These are phyloP conservation scores for Huntiella abstrusa DNA, from an alignment of 2,329 filamentous ascomycete genomes.

Conservation along the genomic window DNA sequence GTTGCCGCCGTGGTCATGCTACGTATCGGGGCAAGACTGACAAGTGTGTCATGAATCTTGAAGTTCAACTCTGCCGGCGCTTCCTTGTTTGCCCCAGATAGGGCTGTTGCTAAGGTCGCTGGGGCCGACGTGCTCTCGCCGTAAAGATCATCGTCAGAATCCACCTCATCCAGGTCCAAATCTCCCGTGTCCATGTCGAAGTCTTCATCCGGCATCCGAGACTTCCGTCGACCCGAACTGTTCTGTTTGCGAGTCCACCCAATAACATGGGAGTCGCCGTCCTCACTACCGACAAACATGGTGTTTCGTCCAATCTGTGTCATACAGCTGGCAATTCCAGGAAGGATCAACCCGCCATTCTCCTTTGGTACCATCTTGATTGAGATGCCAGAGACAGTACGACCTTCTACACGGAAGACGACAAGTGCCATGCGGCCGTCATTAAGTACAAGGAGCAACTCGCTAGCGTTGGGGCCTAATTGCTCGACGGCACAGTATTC, in stretches of 20 bases:
- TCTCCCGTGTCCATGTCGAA: conserved; percentile 25
- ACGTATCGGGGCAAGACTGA: conserved; percentile 63
- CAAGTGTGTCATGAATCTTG: conserved; percentile 54
- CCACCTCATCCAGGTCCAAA: conserved; percentile 33
- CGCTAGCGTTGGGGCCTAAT: conserved; percentile 56
- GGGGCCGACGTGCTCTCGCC: conserved; percentile 21
- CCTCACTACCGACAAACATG: conserved; percentile 74
- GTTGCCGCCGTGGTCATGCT: conserved; percentile 50
- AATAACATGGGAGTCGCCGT: conserved; percentile 61
- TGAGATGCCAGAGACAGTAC: conserved; percentile 75
- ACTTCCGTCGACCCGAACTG: conserved; percentile 42
- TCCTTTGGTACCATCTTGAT: conserved; percentile 45
- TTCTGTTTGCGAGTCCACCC: conserved; percentile 55
- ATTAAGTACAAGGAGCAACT: conserved; percentile 65
- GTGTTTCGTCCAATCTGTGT: conserved; percentile 46
- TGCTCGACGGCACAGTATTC: conserved; percentile 66
- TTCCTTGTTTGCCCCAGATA: conserved; percentile 16
- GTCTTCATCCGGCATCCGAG: conserved; percentile 36
- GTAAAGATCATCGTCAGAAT: conserved; percentile 44
- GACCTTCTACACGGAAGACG: conserved; percentile 71
- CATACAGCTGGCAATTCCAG: conserved; percentile 47
- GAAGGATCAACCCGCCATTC: conserved; percentile 43
- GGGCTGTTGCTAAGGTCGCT: conserved; percentile 4
- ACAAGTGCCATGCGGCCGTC: conserved; percentile 59
- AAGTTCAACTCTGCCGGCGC: conserved; percentile 41